Conservation (phyloP, 1,139 yeast species). For the Hanseniaspora sp. region DNA sequence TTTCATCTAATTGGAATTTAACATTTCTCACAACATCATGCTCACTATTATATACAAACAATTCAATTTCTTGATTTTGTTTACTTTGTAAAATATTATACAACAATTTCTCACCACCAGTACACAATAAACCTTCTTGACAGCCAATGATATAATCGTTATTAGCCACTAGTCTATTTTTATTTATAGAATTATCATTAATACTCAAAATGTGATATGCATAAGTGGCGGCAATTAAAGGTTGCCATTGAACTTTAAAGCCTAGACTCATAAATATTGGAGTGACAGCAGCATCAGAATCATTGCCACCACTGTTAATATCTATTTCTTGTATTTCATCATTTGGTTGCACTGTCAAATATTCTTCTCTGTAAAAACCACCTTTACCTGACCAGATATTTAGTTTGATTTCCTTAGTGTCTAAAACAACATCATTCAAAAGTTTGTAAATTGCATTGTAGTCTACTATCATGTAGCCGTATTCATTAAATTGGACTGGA, state of each 20-base stretch:
- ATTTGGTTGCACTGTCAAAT: constrained; percentile 18
- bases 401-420: constrained; percentile 36
- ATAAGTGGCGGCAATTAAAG: constrained; percentile 61
- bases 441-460: constrained; percentile 28
- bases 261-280: constrained; percentile 41
- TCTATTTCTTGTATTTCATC: constrained; percentile 28
- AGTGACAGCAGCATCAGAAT: constrained; percentile 14
- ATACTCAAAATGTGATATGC: constrained; percentile 81
- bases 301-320: neutral
- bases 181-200: constrained; percentile 69
- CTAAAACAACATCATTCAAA: constrained; percentile 23
- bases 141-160: constrained; percentile 87
- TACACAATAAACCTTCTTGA: constrained; percentile 66
- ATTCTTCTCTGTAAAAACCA: constrained; percentile 37
- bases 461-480: constrained; percentile 32
- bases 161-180: constrained; percentile 71
- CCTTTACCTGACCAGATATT: constrained; percentile 90
- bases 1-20: constrained; percentile 62
- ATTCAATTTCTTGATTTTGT: constrained; percentile 39
- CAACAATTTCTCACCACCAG: constrained; percentile 77
- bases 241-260: constrained; percentile 62
- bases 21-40: constrained; percentile 80
- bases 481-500: constrained; percentile 37
- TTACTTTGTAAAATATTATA: constrained; percentile 57
- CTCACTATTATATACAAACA: constrained; percentile 82